Evolutionary conservation across 345 rosid genomes (phyloP).

Genomic region (Eucalyptus victrix): DNA sequence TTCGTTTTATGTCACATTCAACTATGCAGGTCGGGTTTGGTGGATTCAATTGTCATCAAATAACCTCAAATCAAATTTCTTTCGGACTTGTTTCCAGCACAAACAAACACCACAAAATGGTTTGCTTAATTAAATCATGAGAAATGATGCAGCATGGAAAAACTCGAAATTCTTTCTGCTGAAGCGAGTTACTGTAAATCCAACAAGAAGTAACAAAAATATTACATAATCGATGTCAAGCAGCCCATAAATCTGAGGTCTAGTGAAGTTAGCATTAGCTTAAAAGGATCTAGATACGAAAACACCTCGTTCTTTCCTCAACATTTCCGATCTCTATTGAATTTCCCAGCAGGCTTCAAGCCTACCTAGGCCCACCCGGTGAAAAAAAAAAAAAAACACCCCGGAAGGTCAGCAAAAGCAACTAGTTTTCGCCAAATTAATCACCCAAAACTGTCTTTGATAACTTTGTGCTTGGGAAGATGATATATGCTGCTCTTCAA

Average conservation of each 20-base stretch:
- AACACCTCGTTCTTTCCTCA: not conserved
- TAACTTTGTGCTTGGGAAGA: not conserved
- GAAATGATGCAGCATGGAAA: not conserved
- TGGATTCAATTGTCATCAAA: not conserved
- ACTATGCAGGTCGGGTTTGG: fast-evolving
- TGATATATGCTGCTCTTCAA: not conserved
- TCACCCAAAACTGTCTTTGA: not conserved
- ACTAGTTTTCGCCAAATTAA: not conserved
- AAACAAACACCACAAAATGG: not conserved
- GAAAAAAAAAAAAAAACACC: not conserved
- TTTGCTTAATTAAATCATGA: not conserved
- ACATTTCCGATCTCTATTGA: not conserved
- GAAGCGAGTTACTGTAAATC: not conserved
- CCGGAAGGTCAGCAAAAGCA: not conserved
- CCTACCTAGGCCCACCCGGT: not conserved
- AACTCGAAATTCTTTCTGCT: not conserved
- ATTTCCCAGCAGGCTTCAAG: not conserved
- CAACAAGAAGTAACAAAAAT: not conserved
- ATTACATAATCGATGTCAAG: not conserved
- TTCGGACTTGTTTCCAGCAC: not conserved
- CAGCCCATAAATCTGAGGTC: not conserved
- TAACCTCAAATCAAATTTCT: not conserved
- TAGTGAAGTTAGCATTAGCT: not conserved
- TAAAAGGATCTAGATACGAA: not conserved
- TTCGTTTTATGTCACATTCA: not conserved